Base-by-base conservation (phyloP, 1,139 yeast species). In the Geotrichum histeridarum region DNA sequence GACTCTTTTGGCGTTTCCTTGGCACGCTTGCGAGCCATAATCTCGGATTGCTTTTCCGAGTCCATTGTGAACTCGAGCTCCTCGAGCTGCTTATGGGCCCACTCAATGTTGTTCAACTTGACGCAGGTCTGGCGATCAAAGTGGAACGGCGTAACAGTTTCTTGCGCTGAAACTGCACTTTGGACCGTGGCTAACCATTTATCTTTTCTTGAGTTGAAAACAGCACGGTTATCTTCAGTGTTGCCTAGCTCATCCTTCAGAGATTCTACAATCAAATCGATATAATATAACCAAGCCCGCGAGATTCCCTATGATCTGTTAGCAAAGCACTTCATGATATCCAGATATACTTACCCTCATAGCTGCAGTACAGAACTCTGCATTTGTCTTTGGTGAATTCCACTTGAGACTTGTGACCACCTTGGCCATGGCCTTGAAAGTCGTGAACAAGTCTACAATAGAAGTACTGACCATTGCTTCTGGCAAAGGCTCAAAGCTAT, bases 51-150 rank as follows among this genome's bases (percentile, higher is more conserved):
- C 48, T 69, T 63, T 58, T 85, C 91, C 0, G 91, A 82, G 59
- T 84, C 81, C 18, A 86, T 63, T 35, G 75, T 68, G 3, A 76
- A 79, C 63, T 87, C 95, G 44, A 89, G 68, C 51, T 75, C 78
- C 50, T 80, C 77, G 41, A 87, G 68, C 59, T 81, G 79, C 2
- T 73, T 68, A 69, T 81, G 76, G 72, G 86, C 79, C 18, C 81
- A 79, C 5, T 84, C 82, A 15, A 89, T 65, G 63, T 88, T 83
- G 67, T 86, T 87, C 54, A 88, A 72, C 22, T 86, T 84, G 14
- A 86, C 80, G 68, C 95, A 88, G 0, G 91, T 82, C 53, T 77
- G 74, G 2, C 77, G 74, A 57, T 77, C 74, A 70, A 86, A 86
- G 55, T 81, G 77, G 65, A 78, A 84, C 0, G 89, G 78, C 72